These are phyloP conservation scores for Fusarium hostae DNA, from an alignment of 2,329 filamentous ascomycete genomes.

Conservation along the genomic window DNA sequence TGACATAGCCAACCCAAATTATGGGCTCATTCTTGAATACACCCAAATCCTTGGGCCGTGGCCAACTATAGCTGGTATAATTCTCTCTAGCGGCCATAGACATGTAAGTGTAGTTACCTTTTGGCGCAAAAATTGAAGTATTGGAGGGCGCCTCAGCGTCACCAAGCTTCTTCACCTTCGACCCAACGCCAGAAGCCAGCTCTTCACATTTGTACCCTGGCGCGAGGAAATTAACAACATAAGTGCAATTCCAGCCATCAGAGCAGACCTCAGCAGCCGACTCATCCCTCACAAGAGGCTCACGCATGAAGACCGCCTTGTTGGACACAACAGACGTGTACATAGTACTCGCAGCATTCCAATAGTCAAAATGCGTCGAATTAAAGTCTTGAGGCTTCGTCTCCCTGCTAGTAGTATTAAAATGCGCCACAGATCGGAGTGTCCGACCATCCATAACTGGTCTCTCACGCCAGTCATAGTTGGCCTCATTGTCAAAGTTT, in stretches of 20 bases:
- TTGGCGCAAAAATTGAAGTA: background rate
- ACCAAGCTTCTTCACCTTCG: background rate
- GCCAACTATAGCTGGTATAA: fast-evolving
- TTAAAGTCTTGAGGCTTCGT: background rate
- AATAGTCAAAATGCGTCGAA: background rate
- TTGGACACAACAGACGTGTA: background rate
- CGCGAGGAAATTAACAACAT: background rate
- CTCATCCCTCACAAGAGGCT: background rate
- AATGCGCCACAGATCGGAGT: background rate
- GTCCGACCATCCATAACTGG: background rate
- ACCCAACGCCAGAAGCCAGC: background rate
- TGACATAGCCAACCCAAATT: slow-evolving; percentile 26
- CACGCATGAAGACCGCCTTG: background rate
- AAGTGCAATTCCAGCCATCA: background rate
- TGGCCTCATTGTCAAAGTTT: slow-evolving; percentile 6
- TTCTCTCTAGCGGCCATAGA: background rate
- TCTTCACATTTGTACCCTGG: slow-evolving; percentile 15
- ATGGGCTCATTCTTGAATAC: slow-evolving; percentile 22
- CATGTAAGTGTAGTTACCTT: background rate
- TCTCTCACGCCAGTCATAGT: background rate
- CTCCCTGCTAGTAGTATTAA: background rate
- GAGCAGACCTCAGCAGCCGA: background rate
- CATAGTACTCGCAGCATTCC: fast-evolving
- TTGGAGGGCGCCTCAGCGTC: background rate
- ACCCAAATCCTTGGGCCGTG: background rate